Evolutionary conservation across 139 green algal species (phyloP), one percentile per base, ranked within the genome.

Genomic region (Chlorella sp.): DNA sequence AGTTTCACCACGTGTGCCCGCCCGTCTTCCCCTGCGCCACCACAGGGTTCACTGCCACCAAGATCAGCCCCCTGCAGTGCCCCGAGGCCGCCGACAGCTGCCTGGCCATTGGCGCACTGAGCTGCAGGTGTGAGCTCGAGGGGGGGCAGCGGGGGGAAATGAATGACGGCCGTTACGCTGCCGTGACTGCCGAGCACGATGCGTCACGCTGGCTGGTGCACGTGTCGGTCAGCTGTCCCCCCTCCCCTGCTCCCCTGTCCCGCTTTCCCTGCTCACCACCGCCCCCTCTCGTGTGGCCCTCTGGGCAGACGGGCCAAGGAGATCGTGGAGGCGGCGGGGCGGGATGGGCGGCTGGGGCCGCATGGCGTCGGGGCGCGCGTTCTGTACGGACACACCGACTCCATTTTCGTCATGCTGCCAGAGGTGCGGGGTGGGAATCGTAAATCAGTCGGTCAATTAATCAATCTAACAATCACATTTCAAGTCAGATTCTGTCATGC

Each of bases 371-470:
- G 85, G 53, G 94, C 91, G 0, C 71, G 86, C 0, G 95, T 97
- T n/a, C 94, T 97, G 60, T 97, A 97, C 61, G 94, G 78, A 26
- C 95, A 97, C 89, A 98, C 96, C 0, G 96, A 98, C 93, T 94
- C 86, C 32, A 85, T 98, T 21, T 98, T 97, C 71, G 77, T 95
- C 1, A 83, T 92, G 64, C 89, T 96, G 34, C 95, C 94, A 0
- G 28, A 76, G 37, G 95, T 93, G 30, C 18, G 53, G 22, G 64
- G 21, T 32, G 60, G 60, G 60, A 18, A 68, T n/a, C n/a, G n/a
- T n/a, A n/a, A n/a, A n/a, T n/a, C n/a, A n/a, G n/a, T n/a, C n/a
- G n/a, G n/a, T n/a, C n/a, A n/a, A n/a, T n/a, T n/a, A n/a, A n/a
- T n/a, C n/a, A n/a, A n/a, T n/a, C n/a, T n/a, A n/a, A n/a, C n/a